Evolutionary conservation across 1,284 basidiomycete species (phyloP), one percentile per base, ranked within the genome.

Genomic region (Moesziomyces sp.): DNA sequence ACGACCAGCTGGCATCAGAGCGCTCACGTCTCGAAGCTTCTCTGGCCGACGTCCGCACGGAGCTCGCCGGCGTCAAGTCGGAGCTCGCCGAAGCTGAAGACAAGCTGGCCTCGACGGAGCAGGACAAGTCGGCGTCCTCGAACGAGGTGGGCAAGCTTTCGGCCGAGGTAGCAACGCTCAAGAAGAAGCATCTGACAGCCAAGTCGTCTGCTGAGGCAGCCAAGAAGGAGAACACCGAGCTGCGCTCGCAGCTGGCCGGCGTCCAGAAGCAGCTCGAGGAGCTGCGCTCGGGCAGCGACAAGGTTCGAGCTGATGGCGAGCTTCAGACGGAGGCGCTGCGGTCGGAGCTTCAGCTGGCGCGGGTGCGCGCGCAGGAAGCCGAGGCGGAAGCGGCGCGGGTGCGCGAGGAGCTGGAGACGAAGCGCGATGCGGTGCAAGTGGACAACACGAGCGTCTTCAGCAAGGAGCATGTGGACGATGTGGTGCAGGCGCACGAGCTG

Each of bases 111-210:
- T 24, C 47, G 18, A 42, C 11, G n/a, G 52, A 57, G 19, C 57
- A 67, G 30, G 64, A 61, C 6, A 59, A 54, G 16, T 21, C 45
- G 9, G 28, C 46, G 7, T 23, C 58, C 0, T 43, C 49, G 0
- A 49, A 58, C 4, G 46, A 58, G 42, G 26, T 62, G n/a, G 58
- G 52, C 26, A 66, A 69, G 46, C 70, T 73, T 10, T 30, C 61
- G 1, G 21, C 59, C 26, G 72, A 74, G 30, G 40, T 76, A 19
- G 45, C 43, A 5, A 24, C 33, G 24, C 48, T 67, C 19, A 76
- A 74, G 58, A 72, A 73, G 35, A 76, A 72, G 70, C 69, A 72
- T 52, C 53, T 72, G 18, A 74, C 66, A 5, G 72, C 72, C 46
- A 74, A 70, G 43, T 66, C 66, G 13, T 70, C 59, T 1, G 48